Conservation (phyloP, 2,329 filamentous ascomycete genomes). For the Claviceps monticola region DNA sequence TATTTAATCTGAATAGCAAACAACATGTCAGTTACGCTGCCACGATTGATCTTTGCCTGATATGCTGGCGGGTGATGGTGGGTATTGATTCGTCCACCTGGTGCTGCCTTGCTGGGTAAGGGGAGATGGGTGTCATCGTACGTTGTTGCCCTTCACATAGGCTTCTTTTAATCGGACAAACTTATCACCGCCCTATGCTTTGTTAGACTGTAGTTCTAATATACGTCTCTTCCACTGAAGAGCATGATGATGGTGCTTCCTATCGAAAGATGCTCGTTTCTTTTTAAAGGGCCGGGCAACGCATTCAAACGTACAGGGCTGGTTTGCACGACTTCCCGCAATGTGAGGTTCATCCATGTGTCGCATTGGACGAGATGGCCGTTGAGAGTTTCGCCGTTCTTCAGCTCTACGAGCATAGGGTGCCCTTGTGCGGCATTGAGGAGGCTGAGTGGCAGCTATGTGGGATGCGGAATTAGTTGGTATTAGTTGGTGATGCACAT, state of each 20-base stretch:
- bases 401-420: slow-evolving; percentile 94
- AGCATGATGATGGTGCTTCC: too few relatives aligned
- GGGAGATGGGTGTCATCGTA: slow-evolving; percentile 22
- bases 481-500: neutral
- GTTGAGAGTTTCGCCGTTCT: slow-evolving; percentile 95
- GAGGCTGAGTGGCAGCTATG: slow-evolving; percentile 60
- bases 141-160: slow-evolving; percentile 95
- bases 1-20: slow-evolving; percentile 71
- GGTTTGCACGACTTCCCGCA: slow-evolving; percentile 95
- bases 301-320: slow-evolving; percentile 46
- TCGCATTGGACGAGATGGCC: slow-evolving; percentile 94
- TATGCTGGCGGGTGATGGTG: neutral
- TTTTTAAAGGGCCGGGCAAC: too few relatives aligned
- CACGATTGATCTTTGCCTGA: neutral
- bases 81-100: too few relatives aligned
- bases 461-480: neutral
- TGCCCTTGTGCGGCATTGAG: slow-evolving; percentile 94
- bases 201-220: neutral
- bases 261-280: too few relatives aligned
- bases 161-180: slow-evolving; percentile 87
- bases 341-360: slow-evolving; percentile 98
- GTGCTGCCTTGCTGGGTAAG: too few relatives aligned
- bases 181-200: slow-evolving; percentile 65
- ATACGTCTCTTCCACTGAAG: neutral
- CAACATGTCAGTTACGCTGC: neutral